phyloP scores from a whole-genome alignment of 2,329 filamentous ascomycete genomes.

The Diaporthe sp. region DNA sequence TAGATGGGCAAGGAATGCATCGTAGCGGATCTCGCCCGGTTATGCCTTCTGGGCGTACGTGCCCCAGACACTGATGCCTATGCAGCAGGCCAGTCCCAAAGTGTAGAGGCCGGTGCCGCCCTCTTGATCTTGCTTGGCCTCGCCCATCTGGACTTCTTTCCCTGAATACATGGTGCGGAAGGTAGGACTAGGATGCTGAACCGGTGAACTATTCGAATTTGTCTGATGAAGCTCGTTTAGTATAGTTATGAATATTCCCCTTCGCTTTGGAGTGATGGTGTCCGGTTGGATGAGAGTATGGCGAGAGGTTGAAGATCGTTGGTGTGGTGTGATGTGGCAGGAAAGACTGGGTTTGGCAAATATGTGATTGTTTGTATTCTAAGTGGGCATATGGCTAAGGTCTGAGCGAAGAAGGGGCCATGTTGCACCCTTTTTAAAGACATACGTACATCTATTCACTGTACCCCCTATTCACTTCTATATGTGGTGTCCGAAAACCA shows the following conservation, averaged over 20 bases:
- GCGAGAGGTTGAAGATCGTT: neutral
- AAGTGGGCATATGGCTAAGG: too few relatives aligned
- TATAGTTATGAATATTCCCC: neutral
- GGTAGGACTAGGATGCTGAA: too few relatives aligned
- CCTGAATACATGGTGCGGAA: neutral
- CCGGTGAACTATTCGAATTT: neutral
- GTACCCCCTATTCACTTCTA: too few relatives aligned
- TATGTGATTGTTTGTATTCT: too few relatives aligned
- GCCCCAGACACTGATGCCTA: conserved; percentile 3
- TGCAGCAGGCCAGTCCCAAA: neutral
- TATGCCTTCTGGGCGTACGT: neutral
- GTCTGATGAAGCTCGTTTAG: too few relatives aligned
- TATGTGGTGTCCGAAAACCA: neutral
- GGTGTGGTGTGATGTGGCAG: too few relatives aligned
- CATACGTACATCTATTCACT: too few relatives aligned
- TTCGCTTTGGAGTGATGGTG: neutral
- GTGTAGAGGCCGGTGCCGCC: neutral
- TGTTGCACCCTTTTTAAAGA: too few relatives aligned
- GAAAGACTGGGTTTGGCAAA: too few relatives aligned
- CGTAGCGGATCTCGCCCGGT: neutral
- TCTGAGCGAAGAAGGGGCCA: too few relatives aligned
- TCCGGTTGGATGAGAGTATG: neutral
- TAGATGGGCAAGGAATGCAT: conserved; percentile 1
- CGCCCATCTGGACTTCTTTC: neutral
- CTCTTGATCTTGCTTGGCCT: neutral